Evolutionary conservation across 75 land plant species (phyloP), one percentile per base, ranked within the genome.

Genomic region (Cryptomeria japonica): DNA sequence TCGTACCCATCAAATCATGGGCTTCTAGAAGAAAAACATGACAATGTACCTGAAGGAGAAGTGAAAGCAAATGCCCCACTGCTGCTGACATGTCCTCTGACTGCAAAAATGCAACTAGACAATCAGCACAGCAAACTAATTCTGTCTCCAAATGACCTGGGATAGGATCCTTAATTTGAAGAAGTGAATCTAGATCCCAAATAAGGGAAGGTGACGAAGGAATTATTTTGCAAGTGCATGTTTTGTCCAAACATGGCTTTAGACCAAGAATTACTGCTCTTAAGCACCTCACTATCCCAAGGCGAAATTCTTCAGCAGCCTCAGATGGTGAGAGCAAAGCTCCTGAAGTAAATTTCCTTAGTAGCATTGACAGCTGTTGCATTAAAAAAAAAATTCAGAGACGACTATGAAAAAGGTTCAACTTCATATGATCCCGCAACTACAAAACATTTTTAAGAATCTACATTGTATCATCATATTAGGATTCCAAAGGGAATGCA

Each of bases 281-380:
- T 25, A 98, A 91, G 85, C 99, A 96, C 90, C 89, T 92, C 16
- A 98, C 89, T 13, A 94, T 91, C 53, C 99, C 99, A 89, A 90
- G 93, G 78, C 97, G 99, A 88, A 98, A 95, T 89, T 98, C 99
- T 86, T 98, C 99, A 85, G 99, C 87, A 42, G 96, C 99, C 88
- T 98, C 97, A 80, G 89, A 87, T 49, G 97, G 92, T 87, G 96
- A 91, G 14, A 98, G 94, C 91, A 95, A 68, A 76, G 99, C 99
- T 12, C 94, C 99, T 80, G 86, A 87, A 2, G 97, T 91, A 88
- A 98, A 89, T 87, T 98, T 98, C 75, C 95, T 95, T 83, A 96
- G 61, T 75, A 96, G 86, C 84, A 94, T 87, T 58, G 89, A 89
- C 97, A 97, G 90, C 99, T 97, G 92, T 37, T 46, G 91, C 61